These are phyloP conservation scores for Magnusiomyces tetraspermus DNA, from an alignment of 1,139 yeast species.

Conservation along the genomic window DNA sequence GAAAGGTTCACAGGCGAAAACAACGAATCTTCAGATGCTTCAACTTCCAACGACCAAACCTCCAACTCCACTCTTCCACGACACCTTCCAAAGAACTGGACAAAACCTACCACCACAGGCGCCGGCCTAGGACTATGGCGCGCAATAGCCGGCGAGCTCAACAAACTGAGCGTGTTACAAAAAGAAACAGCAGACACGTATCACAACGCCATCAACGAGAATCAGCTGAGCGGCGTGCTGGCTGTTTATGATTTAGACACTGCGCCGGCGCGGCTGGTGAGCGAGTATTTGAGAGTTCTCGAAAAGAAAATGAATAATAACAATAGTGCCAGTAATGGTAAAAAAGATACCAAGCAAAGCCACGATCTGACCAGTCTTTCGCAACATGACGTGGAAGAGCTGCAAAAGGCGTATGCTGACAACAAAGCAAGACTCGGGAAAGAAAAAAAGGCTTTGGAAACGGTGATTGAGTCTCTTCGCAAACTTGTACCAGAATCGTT, in stretches of 20 bases:
- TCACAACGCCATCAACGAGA: conserved; percentile 10
- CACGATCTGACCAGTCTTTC: not conserved
- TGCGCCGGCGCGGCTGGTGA: conserved; percentile 10
- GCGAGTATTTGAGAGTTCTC: not conserved
- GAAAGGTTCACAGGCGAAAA: too few species aligned
- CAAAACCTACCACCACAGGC: conserved; percentile 3
- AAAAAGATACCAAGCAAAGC: not conserved
- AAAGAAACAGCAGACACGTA: conserved; percentile 7
- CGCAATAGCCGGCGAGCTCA: conserved; percentile 15
- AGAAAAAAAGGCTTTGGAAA: conserved; percentile 14
- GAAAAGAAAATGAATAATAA: not conserved
- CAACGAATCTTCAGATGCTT: too few species aligned
- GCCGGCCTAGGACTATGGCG: conserved; percentile 14
- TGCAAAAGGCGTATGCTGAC: conserved; percentile 7
- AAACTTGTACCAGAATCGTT: conserved; percentile 13
- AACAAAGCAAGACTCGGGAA: conserved; percentile 6
- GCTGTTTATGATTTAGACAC: conserved; percentile 13
- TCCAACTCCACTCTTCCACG: too few species aligned
- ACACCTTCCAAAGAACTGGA: conserved; percentile 4
- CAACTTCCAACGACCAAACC: too few species aligned
- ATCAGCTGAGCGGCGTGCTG: conserved; percentile 12
- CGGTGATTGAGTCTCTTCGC: conserved; percentile 10
- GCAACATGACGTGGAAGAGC: conserved; percentile 7
- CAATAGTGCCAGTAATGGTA: too few species aligned
- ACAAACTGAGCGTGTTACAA: conserved; percentile 8